Conservation (phyloP, 257 asterid genomes). For the Ilex asprella region DNA sequence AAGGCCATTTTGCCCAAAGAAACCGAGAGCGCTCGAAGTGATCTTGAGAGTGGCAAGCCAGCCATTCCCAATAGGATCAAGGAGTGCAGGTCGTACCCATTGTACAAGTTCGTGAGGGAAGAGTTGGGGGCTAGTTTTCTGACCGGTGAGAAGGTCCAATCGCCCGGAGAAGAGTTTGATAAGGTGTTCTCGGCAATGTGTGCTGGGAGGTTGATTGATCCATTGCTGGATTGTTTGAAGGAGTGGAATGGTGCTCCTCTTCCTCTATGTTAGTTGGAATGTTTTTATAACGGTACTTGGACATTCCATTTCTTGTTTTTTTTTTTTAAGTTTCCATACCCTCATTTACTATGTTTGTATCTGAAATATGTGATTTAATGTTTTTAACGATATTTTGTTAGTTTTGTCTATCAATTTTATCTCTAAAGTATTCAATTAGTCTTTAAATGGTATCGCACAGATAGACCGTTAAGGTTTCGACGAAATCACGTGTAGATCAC, state of each 20-base stretch:
- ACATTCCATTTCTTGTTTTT: too few species aligned
- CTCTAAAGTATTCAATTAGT: too few species aligned
- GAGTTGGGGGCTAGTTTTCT: conserved; percentile 19
- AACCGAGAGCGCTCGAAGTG: conserved; percentile 26
- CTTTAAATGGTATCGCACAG: too few species aligned
- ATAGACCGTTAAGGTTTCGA: too few species aligned
- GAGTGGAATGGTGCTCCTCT: conserved; percentile 46
- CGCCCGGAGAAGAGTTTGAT: conserved; percentile 42
- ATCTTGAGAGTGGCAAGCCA: conserved; percentile 20
- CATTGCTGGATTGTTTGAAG: conserved; percentile 39
- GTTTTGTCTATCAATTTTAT: too few species aligned
- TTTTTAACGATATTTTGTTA: too few species aligned
- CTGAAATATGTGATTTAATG: too few species aligned
- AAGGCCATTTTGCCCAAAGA: conserved; percentile 29
- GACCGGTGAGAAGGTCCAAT: conserved; percentile 26
- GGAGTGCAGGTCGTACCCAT: conserved; percentile 30
- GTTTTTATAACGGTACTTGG: too few species aligned
- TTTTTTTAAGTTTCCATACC: too few species aligned
- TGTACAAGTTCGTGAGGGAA: conserved; percentile 39
- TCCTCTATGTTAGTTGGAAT: conserved; percentile 15
- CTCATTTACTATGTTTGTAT: too few species aligned
- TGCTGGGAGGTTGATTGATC: conserved; percentile 39
- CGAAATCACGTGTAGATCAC: too few species aligned
- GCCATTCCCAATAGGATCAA: conserved; percentile 17
- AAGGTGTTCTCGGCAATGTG: conserved; percentile 34